Evolutionary conservation across 148 eudicot genomes (phyloP).

Genomic region (Diospyros lotus): DNA sequence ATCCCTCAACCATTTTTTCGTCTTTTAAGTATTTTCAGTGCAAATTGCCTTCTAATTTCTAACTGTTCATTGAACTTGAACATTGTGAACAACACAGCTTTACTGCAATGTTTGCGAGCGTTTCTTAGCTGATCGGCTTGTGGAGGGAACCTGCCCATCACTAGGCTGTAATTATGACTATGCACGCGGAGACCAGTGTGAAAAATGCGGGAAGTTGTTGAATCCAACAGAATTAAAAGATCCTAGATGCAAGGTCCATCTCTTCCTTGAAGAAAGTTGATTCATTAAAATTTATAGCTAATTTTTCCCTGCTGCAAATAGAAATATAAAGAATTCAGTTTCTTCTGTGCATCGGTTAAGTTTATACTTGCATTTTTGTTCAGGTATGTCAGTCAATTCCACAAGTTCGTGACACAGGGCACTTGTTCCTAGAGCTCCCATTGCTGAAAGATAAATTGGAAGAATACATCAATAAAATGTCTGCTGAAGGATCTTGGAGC

Average conservation of each 20-base stretch:
- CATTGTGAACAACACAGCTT: constrained; percentile 38
- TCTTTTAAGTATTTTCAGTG: not conserved
- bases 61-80: not conserved
- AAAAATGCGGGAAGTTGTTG: constrained; percentile 73
- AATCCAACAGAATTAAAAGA: constrained; percentile 74
- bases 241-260: constrained; percentile 71
- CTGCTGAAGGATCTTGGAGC: constrained; percentile 82
- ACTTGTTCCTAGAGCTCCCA: constrained; percentile 83
- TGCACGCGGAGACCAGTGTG: constrained; percentile 95
- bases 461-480: constrained; percentile 53
- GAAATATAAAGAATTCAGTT: constrained; percentile 1
- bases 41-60: constrained; percentile 6
- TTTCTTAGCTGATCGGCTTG: constrained; percentile 79
- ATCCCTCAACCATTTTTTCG: not conserved
- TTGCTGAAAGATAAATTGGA: constrained; percentile 55
- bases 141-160: constrained; percentile 76
- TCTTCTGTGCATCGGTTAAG: not conserved
- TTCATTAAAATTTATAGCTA: not conserved
- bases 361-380: constrained; percentile 1
- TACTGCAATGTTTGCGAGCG: constrained; percentile 66
- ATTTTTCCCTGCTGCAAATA: not conserved
- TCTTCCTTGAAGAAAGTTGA: not conserved
- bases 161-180: constrained; percentile 74
- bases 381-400: constrained; percentile 71
- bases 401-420: constrained; percentile 66